Evolutionary conservation across 2,329 filamentous ascomycete species (phyloP), one percentile per base, ranked within the genome.

Genomic region (Dactylellina parvicollis): DNA sequence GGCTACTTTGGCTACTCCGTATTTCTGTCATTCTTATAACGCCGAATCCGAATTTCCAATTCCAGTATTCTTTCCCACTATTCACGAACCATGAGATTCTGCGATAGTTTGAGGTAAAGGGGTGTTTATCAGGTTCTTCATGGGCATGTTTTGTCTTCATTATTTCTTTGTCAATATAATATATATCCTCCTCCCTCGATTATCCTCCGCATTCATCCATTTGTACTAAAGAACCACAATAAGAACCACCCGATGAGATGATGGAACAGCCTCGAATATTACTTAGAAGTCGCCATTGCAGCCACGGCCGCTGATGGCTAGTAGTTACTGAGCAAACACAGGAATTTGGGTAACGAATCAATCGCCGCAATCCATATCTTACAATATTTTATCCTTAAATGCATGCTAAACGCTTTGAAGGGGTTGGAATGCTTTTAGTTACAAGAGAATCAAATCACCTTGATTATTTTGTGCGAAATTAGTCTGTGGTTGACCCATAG

Each of bases 1-100:
- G 77, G 42, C 78, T 78, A 69, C 79, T 42, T n/a, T 78, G 78
- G 34, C 30, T 74, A 18, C 24, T 49, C 34, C 30, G 42, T 55
- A 52, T 57, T 42, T 32, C 40, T 22, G 36, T 22, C 64, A 16
- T 57, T 54, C 46, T 38, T 40, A 55, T 73, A 59, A 61, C 49
- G 56, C 56, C 44, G 57, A 59, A 72, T 64, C 57, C 57, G 59
- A 64, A 72, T 59, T 52, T 62, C 40, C 62, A 59, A 64, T 64
- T 44, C 44, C 40, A 59, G n/a, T 32, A 65, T 66, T 73, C 55
- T n/a, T n/a, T n/a, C 60, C 59, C 60, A 59, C 47, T 38, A 30
- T 46, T 66, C 60, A 73, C 54, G 69, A 73, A 60, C 60, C 46
- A 73, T 55, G 46, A 64, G 60, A 65, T 56, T 55, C 49, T 12